Evolutionary conservation across 371 early-diverging fungal species (phyloP), one percentile per base, ranked within the genome.

Genomic region (Lichtheimia ornata): DNA sequence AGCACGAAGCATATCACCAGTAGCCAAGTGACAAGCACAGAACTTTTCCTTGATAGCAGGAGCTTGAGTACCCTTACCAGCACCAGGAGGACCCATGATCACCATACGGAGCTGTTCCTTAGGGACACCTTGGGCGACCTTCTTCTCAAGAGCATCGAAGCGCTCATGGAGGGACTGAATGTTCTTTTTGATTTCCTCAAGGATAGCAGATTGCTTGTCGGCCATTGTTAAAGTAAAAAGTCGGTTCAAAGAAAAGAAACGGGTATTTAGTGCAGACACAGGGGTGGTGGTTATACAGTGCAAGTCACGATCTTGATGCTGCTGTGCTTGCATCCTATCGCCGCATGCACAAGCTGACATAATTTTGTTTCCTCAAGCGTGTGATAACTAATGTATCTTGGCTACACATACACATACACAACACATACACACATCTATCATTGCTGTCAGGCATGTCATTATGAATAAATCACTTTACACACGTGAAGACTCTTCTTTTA

Each of bases 21-120:
- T 98, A 30, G 98, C 96, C 76, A 99, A 88, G 80, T 99, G 99
- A 81, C 96, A 96, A 59, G 94, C 84, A 71, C 92, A 93, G 88
- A 85, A 97, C 77, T 89, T 85, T 20, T 97, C 94, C 88, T 95
- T 94, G 84, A 98, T 94, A 56, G 79, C 81, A 57, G 96, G 96
- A 24, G 97, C 92, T 86, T 98, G 98, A 60, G 99, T 99, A 44
- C 99, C 99, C 88, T 99, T 99, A 88, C 97, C 97, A 51, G 97
- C 90, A 72, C 94, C 94, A 61, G 98, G 99, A 50, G 99, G 97
- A 55, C 99, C 99, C 91, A 97, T 94, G 82, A 98, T 88, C 79
- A 97, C 90, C 95, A 91, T 91, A 74, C 93, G 90, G 50, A 92
- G 82, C 56, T 69, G 68, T 55, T 75, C 69, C 64, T 74, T 74